Evolutionary conservation across 148 eudicot species (phyloP), one percentile per base, ranked within the genome.

Genomic region (Amaranthus cruentus): DNA sequence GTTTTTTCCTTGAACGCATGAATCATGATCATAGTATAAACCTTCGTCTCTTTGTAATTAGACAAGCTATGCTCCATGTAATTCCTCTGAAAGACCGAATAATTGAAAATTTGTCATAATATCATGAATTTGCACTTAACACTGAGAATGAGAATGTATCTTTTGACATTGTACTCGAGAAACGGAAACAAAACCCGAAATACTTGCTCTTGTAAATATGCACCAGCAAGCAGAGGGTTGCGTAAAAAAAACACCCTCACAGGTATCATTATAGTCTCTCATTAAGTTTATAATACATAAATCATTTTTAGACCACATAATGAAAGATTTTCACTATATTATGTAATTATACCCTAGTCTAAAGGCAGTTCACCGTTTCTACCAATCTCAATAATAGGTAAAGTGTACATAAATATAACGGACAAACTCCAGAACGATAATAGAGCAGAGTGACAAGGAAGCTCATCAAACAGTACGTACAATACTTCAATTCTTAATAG

Each of bases 51-150:
- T 47, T 56, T 47, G 6, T 42, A 7, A 38, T 47, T 38, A 52
- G 28, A 73, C 18, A 60, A 52, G 69, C 21, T 49, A 28, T 46
- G 46, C n/a, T 42, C 68, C 15, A 48, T 49, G 47, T 2, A 4
- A 8, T 61, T 53, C 47, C 55, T 77, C 76, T 70, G 64, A 68
- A 75, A 59, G 21, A 78, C 6, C n/a, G 47, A 77, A 59, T 3
- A 21, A 56, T 3, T 5, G 52, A 4, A 42, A 49, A 44, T 7
- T 51, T 52, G 52, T 51, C 38, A 9, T 51, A 53, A 53, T 9
- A 13, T 68, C 48, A 10, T 13, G 21, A 44, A 50, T 10, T 49
- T 9, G 4, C 43, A 58, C 6, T 9, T 14, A 47, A 47, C n/a
- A 57, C 12, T 47, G 53, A 71, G 8, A 0, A 38, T 43, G 62